Evolutionary conservation across 2,329 filamentous ascomycete genomes (phyloP), one percentile per base, ranked within the genome.

Genomic region (Fusarium sp.): DNA sequence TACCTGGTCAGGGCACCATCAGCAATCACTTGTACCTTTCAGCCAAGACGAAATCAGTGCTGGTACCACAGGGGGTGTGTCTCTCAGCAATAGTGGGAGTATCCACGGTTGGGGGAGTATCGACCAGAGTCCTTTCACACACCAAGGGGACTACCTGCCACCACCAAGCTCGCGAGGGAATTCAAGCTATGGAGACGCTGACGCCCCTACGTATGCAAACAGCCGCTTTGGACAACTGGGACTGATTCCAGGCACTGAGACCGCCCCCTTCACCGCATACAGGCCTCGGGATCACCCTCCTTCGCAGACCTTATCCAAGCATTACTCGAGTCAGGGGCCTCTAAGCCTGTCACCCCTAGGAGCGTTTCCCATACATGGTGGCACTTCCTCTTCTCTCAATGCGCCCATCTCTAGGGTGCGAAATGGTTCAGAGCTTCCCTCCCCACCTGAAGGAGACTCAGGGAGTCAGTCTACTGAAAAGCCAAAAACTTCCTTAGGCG

Each of bases 31-130:
- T 13, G 12, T 28, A 53, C 45, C 41, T 34, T 42, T 36, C 11
- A 29, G 39, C 25, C 35, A 25, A 25, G 46, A 28, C 38, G 46
- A 45, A 36, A 19, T 10, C 35, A 42, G 43, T 62, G 25, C 22
- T 29, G n/a, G 13, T 15, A 38, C 24, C 26, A 43, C 50, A 42
- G 32, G 58, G 56, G 61, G 56, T 38, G 31, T 52, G 35, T 28
- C 28, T 46, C 6, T 25, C 36, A 7, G 40, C 28, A 15, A 32
- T 31, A 38, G 24, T 26, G 38, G 45, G 42, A 62, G 46, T 43
- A 10, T 35, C 11, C 55, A 51, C 39, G 38, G 42, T 43, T n/a
- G 48, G 25, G 41, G n/a, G 48, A 50, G n/a, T 24, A 26, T 36
- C 25, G 19, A 32, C 31, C 40, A 49, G 26, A 45, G n/a, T 8